Base-by-base conservation (phyloP, 495 filamentous ascomycete genomes). In the Usnea hakonensis region DNA sequence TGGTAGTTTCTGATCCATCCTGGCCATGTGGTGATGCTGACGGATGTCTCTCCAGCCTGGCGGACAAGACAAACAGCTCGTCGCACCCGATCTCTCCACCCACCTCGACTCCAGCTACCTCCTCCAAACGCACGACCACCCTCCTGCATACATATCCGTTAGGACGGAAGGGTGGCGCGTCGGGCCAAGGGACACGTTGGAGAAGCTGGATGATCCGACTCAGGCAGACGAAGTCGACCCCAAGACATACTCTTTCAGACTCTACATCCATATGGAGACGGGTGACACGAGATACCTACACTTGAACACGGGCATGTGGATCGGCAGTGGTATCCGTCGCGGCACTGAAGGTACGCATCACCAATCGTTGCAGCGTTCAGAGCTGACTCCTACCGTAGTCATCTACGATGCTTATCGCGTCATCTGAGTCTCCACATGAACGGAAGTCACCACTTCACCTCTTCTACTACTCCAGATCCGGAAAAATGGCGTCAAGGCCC, bases 291-390 rank as follows among this genome's bases (percentile, higher is more conserved):
- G 83, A 40, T 86, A 85, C 62, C 78, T 81, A n/a, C 81, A 83
- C 66, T 63, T 85, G 63, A 86, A 86, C 68, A 81, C 79, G 5
- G 74, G 81, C 32, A 82, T 86, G 79, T 86, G 83, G 83, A 72
- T 85, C 43, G 81, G 79, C 46, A 84, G 81, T 63, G 83, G 83
- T 46, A 78, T 83, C 64, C 79, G 81, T 68, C 75, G 78, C 57
- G 81, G 80, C 35, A 79, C 81, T 57, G 83, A 85, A 74, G 75
- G 80, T 81, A 58, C 58, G 73, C 67, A 58, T 38, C 35, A 41
- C 4, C 4, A 21, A 16, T 10, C 8, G 32, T 16, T 30, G 11
- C 32, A 11, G 17, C 30, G 23, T 7, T 41, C 37, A n/a, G 21
- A 33, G 56, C 58, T 57, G 44, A 59, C 28, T 32, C 48, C 57